A percentile compares a stretch with the other conserved stretches of the same genome.
These are phyloP conservation scores for Phyllosticta paracitricarpa DNA, from an alignment of 2,329 filamentous ascomycete species.

Conservation along the genomic window DNA sequence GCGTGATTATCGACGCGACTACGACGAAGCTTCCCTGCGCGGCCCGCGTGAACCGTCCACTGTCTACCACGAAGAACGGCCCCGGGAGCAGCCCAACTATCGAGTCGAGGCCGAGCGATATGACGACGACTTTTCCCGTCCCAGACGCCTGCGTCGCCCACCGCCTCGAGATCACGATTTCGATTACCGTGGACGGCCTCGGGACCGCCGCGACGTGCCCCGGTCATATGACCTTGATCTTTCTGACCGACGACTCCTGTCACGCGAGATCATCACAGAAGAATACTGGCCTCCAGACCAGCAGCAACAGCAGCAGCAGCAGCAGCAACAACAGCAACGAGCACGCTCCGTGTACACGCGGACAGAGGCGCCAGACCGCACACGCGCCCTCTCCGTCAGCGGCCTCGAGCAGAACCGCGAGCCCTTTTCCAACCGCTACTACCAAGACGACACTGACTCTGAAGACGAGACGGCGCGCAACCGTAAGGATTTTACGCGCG, in stretches of 20 bases:
- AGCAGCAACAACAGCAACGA: background rate
- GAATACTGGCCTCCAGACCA: background rate
- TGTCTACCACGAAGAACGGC: background rate
- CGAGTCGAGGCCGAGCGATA: background rate
- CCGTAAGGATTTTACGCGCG: slow-evolving; percentile 6
- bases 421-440: slow-evolving; percentile 1
- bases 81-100: background rate
- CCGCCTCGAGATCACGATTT: background rate
- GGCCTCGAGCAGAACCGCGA: slow-evolving; percentile 2
- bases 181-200: background rate
- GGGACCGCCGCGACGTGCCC: background rate
- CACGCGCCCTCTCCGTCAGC: slow-evolving; percentile 4
- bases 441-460: slow-evolving; percentile 4
- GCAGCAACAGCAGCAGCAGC: background rate
- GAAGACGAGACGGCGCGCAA: slow-evolving; percentile 4
- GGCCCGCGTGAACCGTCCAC: background rate
- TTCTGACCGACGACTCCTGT: background rate
- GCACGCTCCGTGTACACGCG: background rate
- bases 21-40: background rate
- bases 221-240: background rate
- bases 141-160: background rate
- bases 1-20: background rate
- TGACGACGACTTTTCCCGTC: background rate
- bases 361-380: background rate
- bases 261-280: background rate